These are phyloP conservation scores for Neoarthrinium moseri DNA, from an alignment of 2,329 filamentous ascomycete genomes.

Conservation along the genomic window DNA sequence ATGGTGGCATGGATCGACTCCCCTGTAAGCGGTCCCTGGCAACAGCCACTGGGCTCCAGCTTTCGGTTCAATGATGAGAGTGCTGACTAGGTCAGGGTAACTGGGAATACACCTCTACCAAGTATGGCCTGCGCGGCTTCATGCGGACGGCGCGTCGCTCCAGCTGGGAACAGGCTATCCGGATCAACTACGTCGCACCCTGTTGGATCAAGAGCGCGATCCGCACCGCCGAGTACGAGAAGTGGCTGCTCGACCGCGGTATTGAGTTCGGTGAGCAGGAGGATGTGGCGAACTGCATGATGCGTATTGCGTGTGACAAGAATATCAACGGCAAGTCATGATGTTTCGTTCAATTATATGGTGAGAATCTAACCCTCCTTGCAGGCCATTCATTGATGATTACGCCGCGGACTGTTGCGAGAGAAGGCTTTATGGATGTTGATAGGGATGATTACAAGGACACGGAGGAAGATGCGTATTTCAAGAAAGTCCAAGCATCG, in stretches of 20 bases:
- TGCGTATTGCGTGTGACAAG: constrained; percentile 30
- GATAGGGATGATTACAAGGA: constrained; percentile 34
- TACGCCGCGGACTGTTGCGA: constrained; percentile 32
- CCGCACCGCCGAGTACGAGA: constrained; percentile 40
- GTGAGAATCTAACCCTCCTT: not conserved
- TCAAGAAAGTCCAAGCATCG: constrained; percentile 34
- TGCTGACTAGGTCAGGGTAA: constrained; percentile 22
- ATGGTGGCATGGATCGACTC: constrained; percentile 47
- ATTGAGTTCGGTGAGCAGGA: constrained; percentile 37
- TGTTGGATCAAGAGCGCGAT: constrained; percentile 38
- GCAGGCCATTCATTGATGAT: constrained; percentile 39
- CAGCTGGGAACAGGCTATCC: constrained; percentile 38
- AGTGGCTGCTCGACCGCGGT: constrained; percentile 35
- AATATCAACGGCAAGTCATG: constrained; percentile 26
- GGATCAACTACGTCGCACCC: constrained; percentile 45
- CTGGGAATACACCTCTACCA: constrained; percentile 40
- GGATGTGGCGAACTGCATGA: constrained; percentile 31
- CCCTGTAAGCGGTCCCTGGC: constrained; percentile 24
- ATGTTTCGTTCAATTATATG: constrained; percentile 14
- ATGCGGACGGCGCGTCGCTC: constrained; percentile 38
- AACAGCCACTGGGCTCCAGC: too few species aligned
- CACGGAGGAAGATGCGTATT: constrained; percentile 31
- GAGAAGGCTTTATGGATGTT: constrained; percentile 38
- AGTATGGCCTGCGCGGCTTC: constrained; percentile 41
- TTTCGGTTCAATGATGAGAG: too few species aligned